Conservation (phyloP, 2,329 filamentous ascomycete species). For the Fusarium tjaetaba region DNA sequence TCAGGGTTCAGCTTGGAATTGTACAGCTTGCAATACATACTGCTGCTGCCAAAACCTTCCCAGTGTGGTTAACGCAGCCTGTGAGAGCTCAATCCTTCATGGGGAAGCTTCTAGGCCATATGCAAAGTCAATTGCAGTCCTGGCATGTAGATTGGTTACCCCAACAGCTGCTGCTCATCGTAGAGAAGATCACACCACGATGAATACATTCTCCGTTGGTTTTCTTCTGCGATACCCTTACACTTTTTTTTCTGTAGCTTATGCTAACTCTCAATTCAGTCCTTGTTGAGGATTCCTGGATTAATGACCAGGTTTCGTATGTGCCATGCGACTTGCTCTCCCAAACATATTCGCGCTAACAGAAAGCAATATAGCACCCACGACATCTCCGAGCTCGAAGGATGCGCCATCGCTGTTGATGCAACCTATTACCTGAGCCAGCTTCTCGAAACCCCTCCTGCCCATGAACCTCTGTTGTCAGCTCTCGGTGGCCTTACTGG, state of each 20-base stretch:
- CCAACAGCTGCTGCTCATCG: background rate
- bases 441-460: conserved; percentile 75
- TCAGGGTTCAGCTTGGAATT: conserved; percentile 1
- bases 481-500: conserved; percentile 90
- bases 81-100: background rate
- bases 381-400: conserved; percentile 76
- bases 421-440: conserved; percentile 88
- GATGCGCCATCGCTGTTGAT: conserved; percentile 83
- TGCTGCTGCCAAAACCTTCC: conserved; percentile 11
- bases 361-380: conserved; percentile 57
- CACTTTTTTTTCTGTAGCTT: conserved; percentile 1
- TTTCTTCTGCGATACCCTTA: conserved; percentile 3
- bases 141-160: conserved; percentile 16
- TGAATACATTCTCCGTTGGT: background rate
- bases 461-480: conserved; percentile 86
- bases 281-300: conserved; percentile 53
- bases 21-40: conserved; percentile 18
- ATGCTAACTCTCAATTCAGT: conserved; percentile 44
- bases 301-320: conserved; percentile 52
- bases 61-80: conserved; percentile 6
- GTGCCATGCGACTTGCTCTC: conserved; percentile 19
- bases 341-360: conserved; percentile 33
- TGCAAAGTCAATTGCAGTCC: conserved; percentile 39
- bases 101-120: conserved; percentile 2
- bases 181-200: conserved; percentile 2